Evolutionary conservation across 2,329 filamentous ascomycete genomes (phyloP).

Genomic region (Fusarium protoensiforme): DNA sequence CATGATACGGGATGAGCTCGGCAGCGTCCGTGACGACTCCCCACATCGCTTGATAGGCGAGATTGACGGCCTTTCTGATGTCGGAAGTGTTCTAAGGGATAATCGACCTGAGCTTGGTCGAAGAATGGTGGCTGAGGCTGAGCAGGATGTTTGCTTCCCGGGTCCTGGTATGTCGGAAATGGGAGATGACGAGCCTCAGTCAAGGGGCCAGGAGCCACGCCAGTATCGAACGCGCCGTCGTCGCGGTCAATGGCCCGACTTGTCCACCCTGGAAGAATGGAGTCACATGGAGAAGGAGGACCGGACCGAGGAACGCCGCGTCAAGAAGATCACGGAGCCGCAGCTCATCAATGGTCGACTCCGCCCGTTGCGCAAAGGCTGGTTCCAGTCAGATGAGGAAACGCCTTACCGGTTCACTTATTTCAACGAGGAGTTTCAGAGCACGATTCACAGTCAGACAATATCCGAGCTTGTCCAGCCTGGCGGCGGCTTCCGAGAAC

Average conservation of each 20-base stretch:
- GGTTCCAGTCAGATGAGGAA: conserved; percentile 90
- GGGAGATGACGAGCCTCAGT: conserved; percentile 76
- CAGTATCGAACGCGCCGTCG: conserved; percentile 64
- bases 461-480: conserved; percentile 93
- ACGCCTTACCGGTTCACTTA: conserved; percentile 96
- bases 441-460: conserved; percentile 94
- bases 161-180: conserved; percentile 78
- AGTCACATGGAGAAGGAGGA: conserved; percentile 87
- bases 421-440: conserved; percentile 97
- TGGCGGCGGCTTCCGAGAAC: conserved; percentile 83
- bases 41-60: conserved; percentile 43
- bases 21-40: conserved; percentile 49
- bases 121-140: conserved; percentile 71
- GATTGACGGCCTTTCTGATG: conserved; percentile 48
- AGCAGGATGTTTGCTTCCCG: conserved; percentile 94
- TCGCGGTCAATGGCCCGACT: conserved; percentile 84
- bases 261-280: conserved; percentile 88
- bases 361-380: conserved; percentile 80
- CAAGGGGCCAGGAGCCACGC: conserved; percentile 54
- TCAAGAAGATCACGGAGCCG: conserved; percentile 93
- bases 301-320: conserved; percentile 81
- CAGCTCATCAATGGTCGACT: conserved; percentile 91
- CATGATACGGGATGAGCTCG: conserved; percentile 75
- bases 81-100: conserved; percentile 39
- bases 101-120: conserved; percentile 44